Conservation (phyloP, 2,329 filamentous ascomycete genomes). For the Apiospora arundinis region DNA sequence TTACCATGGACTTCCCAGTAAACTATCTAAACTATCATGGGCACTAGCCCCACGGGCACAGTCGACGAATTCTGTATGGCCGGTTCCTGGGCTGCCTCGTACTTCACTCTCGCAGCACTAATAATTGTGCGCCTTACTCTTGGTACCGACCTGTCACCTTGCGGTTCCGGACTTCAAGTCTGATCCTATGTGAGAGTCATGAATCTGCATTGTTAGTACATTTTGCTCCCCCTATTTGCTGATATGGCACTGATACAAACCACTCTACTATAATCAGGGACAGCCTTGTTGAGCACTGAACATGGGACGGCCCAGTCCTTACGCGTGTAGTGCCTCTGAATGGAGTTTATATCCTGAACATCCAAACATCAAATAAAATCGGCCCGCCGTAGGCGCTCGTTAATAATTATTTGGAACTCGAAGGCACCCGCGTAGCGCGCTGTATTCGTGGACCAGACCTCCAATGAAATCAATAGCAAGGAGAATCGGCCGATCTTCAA, state of each 20-base stretch:
- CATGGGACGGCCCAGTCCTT: background rate
- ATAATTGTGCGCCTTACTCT: no score
- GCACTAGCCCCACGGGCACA: background rate
- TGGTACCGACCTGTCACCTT: background rate
- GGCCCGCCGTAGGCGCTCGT: background rate
- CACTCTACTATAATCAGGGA: background rate
- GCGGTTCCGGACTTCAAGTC: background rate
- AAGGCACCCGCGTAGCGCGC: background rate
- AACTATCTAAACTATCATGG: background rate
- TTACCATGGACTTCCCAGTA: background rate
- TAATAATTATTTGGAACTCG: fast-evolving
- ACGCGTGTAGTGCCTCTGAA: background rate
- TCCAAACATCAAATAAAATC: background rate
- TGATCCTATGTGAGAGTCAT: background rate
- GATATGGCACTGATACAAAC: background rate
- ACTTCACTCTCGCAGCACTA: background rate
- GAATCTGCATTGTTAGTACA: background rate
- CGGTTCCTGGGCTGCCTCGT: background rate
- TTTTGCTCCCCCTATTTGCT: background rate
- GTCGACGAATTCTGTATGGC: background rate
- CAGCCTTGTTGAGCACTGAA: background rate
- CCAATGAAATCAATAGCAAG: no score
- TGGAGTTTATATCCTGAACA: background rate
- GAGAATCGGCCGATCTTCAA: background rate
- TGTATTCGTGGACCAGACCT: no score